Evolutionary conservation across 805 yeast species (phyloP).

Genomic region (Vanderwaltozyma polyspora): DNA sequence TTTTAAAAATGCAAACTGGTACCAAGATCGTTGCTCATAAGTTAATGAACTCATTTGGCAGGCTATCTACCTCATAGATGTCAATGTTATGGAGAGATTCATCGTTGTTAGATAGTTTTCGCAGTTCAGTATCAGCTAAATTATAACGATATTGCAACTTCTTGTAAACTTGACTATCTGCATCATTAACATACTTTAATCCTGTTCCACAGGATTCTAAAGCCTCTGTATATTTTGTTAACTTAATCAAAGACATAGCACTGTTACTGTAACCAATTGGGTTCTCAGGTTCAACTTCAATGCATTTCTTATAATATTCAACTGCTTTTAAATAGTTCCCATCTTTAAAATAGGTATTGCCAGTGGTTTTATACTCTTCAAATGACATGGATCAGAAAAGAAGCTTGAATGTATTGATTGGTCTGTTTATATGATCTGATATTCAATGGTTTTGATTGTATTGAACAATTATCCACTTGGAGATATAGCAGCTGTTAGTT

Average conservation of each 20-base stretch:
- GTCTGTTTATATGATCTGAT: no score
- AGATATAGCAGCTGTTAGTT: no score
- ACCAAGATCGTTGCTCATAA: no score
- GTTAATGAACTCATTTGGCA: conserved; percentile 32
- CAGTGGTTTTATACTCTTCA: conserved; percentile 27
- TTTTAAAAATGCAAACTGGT: no score
- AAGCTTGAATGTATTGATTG: background rate
- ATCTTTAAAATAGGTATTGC: conserved; percentile 41
- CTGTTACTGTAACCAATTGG: conserved; percentile 56
- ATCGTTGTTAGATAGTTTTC: background rate
- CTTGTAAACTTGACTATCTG: conserved; percentile 27
- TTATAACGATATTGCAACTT: conserved; percentile 47
- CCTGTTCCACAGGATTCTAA: conserved; percentile 42
- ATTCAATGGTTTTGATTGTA: no score
- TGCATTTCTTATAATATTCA: conserved; percentile 44
- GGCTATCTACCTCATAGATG: conserved; percentile 27
- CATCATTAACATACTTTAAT: conserved; percentile 17
- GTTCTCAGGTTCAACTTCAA: conserved; percentile 35
- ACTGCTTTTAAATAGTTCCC: conserved; percentile 42
- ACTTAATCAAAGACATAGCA: conserved; percentile 52
- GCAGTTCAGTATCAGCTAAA: no score
- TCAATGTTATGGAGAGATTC: conserved; percentile 3
- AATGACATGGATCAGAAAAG: conserved; percentile 4
- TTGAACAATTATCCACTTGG: no score
- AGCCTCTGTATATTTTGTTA: conserved; percentile 39